Conservation (phyloP, 1,284 basidiomycete genomes). For the Schizophyllum amplum region DNA sequence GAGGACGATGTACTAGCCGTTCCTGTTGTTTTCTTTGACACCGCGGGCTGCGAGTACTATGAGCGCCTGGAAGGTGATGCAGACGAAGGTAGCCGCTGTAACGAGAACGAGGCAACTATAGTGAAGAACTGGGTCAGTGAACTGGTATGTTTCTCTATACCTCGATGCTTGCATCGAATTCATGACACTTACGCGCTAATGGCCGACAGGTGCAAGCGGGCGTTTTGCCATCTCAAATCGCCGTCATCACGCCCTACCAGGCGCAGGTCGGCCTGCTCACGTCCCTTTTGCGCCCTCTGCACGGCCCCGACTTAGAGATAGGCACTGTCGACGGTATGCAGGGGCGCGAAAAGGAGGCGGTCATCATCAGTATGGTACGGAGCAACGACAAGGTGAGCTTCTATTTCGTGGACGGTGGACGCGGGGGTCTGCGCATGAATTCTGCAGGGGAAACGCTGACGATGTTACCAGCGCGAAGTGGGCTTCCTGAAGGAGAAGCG, state of each 20-base stretch:
- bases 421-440: not conserved
- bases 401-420: too few species aligned
- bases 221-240: conserved; percentile 69
- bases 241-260: conserved; percentile 93
- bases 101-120: conserved; percentile 88
- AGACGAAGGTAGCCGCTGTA: conserved; percentile 83
- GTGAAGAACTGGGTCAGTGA: conserved; percentile 78
- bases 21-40: conserved; percentile 91
- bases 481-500: conserved; percentile 90
- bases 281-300: conserved; percentile 57
- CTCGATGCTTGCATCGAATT: not conserved
- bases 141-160: conserved; percentile 44
- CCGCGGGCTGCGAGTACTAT: conserved; percentile 86
- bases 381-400: conserved; percentile 71
- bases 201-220: conserved; percentile 71
- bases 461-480: conserved; percentile 60
- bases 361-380: conserved; percentile 83
- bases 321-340: conserved; percentile 93
- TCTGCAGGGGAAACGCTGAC: not conserved
- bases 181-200: not conserved
- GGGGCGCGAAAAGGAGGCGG: conserved; percentile 85
- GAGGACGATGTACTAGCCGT: conserved; percentile 65
- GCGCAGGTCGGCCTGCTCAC: conserved; percentile 82
- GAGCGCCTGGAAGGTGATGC: conserved; percentile 62
- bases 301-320: conserved; percentile 74